Base-by-base conservation (phyloP, 169 alveolate genomes). In the Hepatocystis sp. region DNA sequence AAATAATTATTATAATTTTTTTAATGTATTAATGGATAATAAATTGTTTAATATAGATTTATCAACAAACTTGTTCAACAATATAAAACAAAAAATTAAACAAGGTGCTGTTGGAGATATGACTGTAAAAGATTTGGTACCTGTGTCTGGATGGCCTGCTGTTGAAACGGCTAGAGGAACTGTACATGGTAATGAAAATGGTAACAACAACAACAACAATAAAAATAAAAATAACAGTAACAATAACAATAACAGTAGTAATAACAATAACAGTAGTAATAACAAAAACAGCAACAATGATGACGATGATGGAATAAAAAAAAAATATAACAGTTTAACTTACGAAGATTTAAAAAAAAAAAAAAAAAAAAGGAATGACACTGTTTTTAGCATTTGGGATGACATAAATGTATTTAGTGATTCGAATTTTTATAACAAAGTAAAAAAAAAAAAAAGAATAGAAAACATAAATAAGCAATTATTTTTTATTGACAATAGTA, bases 1-100 rank as follows among this genome's bases (percentile, higher is more conserved):
- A n/a, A 15, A 21, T n/a, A 32, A 58, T 49, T 71, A 71, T 51
- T 71, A 56, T 17, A 71, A 61, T 19, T 56, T 71, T 19, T 71
- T 71, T 11, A 60, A 71, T 28, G n/a, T 19, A 4, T 17, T 71
- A 7, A 71, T 71, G 64, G 86, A 44, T 10, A 71, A 21, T 23
- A 17, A 36, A 19, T 15, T 40, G 5, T 56, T 30, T 8, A 40
- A 42, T n/a, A 27, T 55, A 0, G 76, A 71, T 36, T 17, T 39
- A 11, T 28, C 56, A 10, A 13, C 32, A 2, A 49, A 53, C n/a
- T n/a, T n/a, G 7, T 2, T 4, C 19, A 39, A 55, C 30, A n/a
- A 7, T 4, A 5, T 51, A n/a, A 39, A 23, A 19, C 4, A 25
- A 19, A 56, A 25, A 17, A 30, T 23, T n/a, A n/a, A n/a, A n/a